These are phyloP conservation scores for Hypomontagnella monticulosa DNA, from an alignment of 495 filamentous ascomycete species.

Conservation along the genomic window DNA sequence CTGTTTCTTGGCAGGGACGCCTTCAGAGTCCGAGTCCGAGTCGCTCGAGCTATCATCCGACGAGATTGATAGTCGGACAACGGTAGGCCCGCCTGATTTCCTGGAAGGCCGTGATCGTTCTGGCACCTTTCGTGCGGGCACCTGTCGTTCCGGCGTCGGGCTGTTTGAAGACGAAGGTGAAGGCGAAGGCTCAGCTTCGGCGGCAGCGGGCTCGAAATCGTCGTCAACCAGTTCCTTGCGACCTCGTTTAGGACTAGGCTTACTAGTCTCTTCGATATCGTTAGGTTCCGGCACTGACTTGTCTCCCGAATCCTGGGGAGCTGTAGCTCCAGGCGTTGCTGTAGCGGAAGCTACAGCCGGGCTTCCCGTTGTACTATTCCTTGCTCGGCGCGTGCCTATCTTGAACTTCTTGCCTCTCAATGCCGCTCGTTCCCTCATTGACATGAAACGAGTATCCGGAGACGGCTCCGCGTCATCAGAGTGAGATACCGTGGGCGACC, in stretches of 20 bases:
- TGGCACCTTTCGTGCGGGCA: slow-evolving; percentile 5
- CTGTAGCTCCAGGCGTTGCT: slow-evolving; percentile 9
- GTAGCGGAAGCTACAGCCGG: slow-evolving; percentile 31
- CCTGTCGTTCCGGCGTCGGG: slow-evolving; percentile 30
- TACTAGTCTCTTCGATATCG: slow-evolving; percentile 10
- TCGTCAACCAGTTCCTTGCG: slow-evolving; percentile 41
- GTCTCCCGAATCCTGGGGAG: slow-evolving; percentile 5
- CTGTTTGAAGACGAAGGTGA: slow-evolving; percentile 31
- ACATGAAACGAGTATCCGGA: slow-evolving; percentile 47
- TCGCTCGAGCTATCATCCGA: slow-evolving; percentile 19
- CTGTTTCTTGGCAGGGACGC: slow-evolving; percentile 6
- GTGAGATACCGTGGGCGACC: slow-evolving; percentile 3
- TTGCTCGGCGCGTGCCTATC: slow-evolving; percentile 46
- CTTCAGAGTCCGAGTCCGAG: slow-evolving; percentile 29
- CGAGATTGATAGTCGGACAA: slow-evolving; percentile 34
- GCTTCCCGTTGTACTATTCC: slow-evolving; percentile 15
- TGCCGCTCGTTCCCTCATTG: slow-evolving; percentile 58
- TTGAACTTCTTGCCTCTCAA: slow-evolving; percentile 57
- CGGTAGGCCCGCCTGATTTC: slow-evolving; percentile 29
- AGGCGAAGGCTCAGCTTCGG: slow-evolving; percentile 38
- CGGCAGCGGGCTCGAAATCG: slow-evolving; percentile 47
- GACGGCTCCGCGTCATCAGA: slow-evolving; percentile 12
- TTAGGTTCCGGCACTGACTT: not conserved
- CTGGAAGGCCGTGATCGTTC: slow-evolving; percentile 2
- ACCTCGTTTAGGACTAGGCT: slow-evolving; percentile 29